Evolutionary conservation across 2,329 filamentous ascomycete species (phyloP).

Genomic region (Ceratocystis smalleyi): DNA sequence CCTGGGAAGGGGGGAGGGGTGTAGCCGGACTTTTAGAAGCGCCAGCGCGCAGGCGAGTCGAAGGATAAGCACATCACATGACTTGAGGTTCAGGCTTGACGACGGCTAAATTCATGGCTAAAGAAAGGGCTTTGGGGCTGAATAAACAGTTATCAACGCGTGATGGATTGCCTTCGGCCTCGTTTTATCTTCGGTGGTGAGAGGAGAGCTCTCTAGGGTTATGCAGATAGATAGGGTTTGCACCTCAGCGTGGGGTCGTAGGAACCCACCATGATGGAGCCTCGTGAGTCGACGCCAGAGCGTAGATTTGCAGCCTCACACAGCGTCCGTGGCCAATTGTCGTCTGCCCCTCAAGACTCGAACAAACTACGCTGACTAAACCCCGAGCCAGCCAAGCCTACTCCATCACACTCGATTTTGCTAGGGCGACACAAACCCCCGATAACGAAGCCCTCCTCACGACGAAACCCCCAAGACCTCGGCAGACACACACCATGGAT

Average conservation of each 20-base stretch:
- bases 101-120: neutral
- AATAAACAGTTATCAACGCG: neutral
- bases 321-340: neutral
- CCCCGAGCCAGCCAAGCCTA: neutral
- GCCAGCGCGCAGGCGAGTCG: neutral
- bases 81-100: neutral
- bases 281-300: slow-evolving; percentile 2
- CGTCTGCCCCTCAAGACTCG: neutral
- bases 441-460: neutral
- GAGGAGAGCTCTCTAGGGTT: neutral
- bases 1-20: neutral
- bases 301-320: neutral
- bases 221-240: neutral
- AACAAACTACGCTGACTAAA: neutral
- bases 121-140: neutral
- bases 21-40: neutral
- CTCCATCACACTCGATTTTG: neutral
- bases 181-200: neutral
- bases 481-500: slow-evolving; percentile 44
- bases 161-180: neutral
- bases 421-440: neutral
- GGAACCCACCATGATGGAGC: slow-evolving; percentile 6
- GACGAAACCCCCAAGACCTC: neutral
- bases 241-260: neutral
- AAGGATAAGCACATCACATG: neutral